phyloP scores from a whole-genome alignment of 169 alveolate genomes.

The Theileria annulata region DNA sequence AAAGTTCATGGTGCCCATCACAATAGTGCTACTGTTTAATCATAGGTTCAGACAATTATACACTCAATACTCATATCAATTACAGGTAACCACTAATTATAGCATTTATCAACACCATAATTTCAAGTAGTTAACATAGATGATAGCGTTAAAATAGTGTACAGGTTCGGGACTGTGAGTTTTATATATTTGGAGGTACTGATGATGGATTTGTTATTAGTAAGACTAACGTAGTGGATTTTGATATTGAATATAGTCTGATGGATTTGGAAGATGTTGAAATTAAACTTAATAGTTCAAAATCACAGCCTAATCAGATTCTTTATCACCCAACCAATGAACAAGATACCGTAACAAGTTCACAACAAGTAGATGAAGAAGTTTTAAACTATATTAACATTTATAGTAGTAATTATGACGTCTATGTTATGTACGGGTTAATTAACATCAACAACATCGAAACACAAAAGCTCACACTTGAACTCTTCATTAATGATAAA shows the following conservation, averaged over 20 bases:
- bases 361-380: background rate
- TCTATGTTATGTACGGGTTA: background rate
- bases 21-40: conserved; percentile 48
- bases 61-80: conserved; percentile 1
- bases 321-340: too few relatives aligned
- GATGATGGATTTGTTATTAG: background rate
- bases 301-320: too few relatives aligned
- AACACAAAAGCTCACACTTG: background rate
- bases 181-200: background rate
- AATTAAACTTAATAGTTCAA: background rate
- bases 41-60: conserved; percentile 21
- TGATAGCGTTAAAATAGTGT: background rate
- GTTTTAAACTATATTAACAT: background rate
- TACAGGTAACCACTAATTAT: background rate
- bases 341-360: background rate
- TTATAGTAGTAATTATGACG: background rate
- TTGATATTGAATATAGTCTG: background rate
- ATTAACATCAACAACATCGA: background rate
- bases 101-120: too few relatives aligned
- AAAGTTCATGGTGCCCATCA: conserved; percentile 44
- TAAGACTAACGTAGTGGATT: background rate
- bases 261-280: background rate
- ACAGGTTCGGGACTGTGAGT: background rate
- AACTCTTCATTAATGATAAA: background rate
- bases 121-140: background rate